phyloP scores from a whole-genome alignment of 73 alveolate species.

The Paramecium primaurelia region DNA sequence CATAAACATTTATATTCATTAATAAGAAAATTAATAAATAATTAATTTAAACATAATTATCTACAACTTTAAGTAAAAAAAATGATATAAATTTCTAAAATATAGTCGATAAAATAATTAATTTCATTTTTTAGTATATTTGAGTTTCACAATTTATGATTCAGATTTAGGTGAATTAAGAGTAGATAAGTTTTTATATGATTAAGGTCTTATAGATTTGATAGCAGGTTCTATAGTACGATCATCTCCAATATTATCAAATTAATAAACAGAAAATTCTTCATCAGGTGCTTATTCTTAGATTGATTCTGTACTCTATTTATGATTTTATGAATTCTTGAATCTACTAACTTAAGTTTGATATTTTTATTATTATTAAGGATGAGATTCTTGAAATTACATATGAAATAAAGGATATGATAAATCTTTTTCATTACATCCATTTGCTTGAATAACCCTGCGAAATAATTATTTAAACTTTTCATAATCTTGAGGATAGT shows the following conservation, averaged over 20 bases:
- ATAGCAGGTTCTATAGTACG: not conserved
- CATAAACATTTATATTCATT: not conserved
- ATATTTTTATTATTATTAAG: not conserved
- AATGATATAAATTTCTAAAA: not conserved
- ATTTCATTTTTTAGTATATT: not conserved
- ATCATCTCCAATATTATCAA: not conserved
- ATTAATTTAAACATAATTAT: too few relatives aligned
- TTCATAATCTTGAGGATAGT: conserved; percentile 2
- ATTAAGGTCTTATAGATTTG: not conserved
- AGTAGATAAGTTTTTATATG: not conserved
- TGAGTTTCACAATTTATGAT: not conserved
- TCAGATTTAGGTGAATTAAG: not conserved
- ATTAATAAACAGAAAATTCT: not conserved
- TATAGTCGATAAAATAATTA: not conserved
- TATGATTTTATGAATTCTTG: not conserved
- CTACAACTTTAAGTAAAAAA: not conserved
- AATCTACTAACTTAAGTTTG: not conserved
- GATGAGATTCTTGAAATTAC: not conserved
- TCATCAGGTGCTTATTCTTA: not conserved
- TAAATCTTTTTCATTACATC: not conserved
- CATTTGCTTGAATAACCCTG: not conserved
- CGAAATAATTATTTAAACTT: not conserved
- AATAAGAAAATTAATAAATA: too few relatives aligned
- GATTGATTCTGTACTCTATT: not conserved
- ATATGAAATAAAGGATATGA: not conserved